A percentile compares a stretch with the other conserved stretches of the same genome.
Conservation (phyloP, 2,329 filamentous ascomycete genomes). For the Oidium heveae region DNA sequence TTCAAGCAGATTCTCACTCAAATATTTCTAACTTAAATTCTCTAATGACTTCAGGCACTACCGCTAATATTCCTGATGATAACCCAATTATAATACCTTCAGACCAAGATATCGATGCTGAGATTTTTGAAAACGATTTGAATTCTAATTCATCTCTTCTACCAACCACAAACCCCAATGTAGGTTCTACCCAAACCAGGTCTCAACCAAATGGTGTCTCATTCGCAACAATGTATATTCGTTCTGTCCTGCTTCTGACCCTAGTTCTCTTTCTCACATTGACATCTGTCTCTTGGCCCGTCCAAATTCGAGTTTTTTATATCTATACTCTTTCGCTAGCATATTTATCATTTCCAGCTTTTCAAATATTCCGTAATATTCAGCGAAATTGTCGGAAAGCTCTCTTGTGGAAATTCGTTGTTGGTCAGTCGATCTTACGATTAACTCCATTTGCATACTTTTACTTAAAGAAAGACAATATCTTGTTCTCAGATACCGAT, state of each 20-base stretch:
- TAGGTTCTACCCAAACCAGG: conserved; percentile 10
- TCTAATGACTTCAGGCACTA: neutral
- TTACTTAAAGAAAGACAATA: conserved; percentile 52
- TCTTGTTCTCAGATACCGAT: conserved; percentile 53
- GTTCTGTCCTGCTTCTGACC: conserved; percentile 29
- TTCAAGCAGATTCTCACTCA: conserved; percentile 8
- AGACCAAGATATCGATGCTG: conserved; percentile 36
- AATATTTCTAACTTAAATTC: conserved; percentile 4
- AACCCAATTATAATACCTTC: conserved; percentile 32
- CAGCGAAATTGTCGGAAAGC: conserved; percentile 80
- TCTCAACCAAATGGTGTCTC: neutral
- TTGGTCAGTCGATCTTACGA: conserved; percentile 59
- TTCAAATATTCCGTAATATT: conserved; percentile 77
- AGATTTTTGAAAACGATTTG: conserved; percentile 22
- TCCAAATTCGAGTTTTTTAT: conserved; percentile 27
- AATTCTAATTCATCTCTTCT: conserved; percentile 8
- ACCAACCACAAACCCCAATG: conserved; percentile 10
- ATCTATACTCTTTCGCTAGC: conserved; percentile 38
- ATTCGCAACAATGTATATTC: conserved; percentile 30
- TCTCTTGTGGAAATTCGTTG: conserved; percentile 71
- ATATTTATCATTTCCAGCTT: conserved; percentile 79
- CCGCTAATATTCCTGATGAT: conserved; percentile 2
- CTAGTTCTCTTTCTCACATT: conserved; percentile 31
- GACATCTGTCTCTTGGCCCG: conserved; percentile 34
- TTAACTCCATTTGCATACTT: conserved; percentile 69